Evolutionary conservation across 345 rosid genomes (phyloP).

Genomic region (Cardamine occulta): DNA sequence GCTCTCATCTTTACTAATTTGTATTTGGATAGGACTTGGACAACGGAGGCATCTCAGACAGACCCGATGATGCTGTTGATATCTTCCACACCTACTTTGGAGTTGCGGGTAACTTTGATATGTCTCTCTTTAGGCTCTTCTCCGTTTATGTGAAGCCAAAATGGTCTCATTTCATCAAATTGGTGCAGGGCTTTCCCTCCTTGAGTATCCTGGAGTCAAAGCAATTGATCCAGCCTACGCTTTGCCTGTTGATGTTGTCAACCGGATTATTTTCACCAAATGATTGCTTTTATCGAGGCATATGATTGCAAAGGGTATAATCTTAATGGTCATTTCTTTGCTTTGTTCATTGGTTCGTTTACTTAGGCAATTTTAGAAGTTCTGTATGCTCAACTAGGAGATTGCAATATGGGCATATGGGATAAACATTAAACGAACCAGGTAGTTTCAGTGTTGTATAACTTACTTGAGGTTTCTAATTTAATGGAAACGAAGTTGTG

Average conservation of each 20-base stretch:
- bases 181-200: conserved; percentile 83
- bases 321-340: background rate
- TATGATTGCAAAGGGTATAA: conserved; percentile 7
- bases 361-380: conserved; percentile 20
- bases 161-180: conserved; percentile 1
- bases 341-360: conserved; percentile 11
- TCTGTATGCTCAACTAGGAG: background rate
- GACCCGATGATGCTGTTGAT: conserved; percentile 91
- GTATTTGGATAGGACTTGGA: conserved; percentile 60
- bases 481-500: background rate
- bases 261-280: conserved; percentile 55
- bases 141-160: conserved; percentile 13
- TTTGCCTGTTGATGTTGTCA: conserved; percentile 77
- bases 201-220: conserved; percentile 83
- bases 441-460: conserved; percentile 10
- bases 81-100: conserved; percentile 89
- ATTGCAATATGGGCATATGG: background rate
- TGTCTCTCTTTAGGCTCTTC: conserved; percentile 7
- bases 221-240: conserved; percentile 93
- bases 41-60: conserved; percentile 87
- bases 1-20: conserved; percentile 2
- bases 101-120: conserved; percentile 64
- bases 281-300: conserved; percentile 22
- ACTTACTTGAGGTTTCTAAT: conserved; percentile 7
- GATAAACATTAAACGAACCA: background rate